Evolutionary conservation across 768 basidiomycete genomes (phyloP).

Genomic region (Daedalea quercina): DNA sequence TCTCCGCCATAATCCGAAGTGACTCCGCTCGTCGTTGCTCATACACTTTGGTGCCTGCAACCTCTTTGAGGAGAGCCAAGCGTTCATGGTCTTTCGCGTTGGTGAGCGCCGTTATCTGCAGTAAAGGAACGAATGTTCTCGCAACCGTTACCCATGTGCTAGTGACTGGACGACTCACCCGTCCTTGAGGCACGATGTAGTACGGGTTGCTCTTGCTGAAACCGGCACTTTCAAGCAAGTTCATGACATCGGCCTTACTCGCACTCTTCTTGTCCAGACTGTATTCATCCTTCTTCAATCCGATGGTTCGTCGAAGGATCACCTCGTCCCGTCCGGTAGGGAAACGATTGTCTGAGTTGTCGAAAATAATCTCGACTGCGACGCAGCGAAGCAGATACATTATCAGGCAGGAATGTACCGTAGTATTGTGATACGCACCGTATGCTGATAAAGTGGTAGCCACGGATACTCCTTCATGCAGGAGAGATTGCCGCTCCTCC

Average conservation of each 20-base stretch:
- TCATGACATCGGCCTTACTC: constrained; percentile 97
- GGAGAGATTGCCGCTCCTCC: constrained; percentile 87
- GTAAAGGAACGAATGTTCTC: neutral
- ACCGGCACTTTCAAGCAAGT: constrained; percentile 90
- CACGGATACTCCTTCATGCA: constrained; percentile 89
- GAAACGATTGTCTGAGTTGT: constrained; percentile 91
- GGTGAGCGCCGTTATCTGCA: constrained; percentile 88
- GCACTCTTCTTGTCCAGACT: constrained; percentile 93
- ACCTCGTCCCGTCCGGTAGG: constrained; percentile 87
- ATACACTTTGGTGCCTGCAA: constrained; percentile 97
- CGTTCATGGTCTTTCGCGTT: constrained; percentile 97
- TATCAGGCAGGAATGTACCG: neutral
- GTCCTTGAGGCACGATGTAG: constrained; percentile 97
- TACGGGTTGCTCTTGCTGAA: constrained; percentile 99
- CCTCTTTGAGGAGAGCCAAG: constrained; percentile 91
- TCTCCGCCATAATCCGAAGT: constrained; percentile 95
- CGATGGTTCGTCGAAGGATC: constrained; percentile 88
- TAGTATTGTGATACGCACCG: constrained; percentile 37
- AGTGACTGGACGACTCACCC: constrained; percentile 47
- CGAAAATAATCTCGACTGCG: constrained; percentile 88
- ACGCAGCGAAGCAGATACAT: neutral
- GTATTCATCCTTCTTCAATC: constrained; percentile 98
- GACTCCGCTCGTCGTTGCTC: constrained; percentile 91
- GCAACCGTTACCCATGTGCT: neutral
- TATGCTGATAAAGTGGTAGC: constrained; percentile 89